A percentile compares a stretch with the other conserved stretches of the same genome.
phyloP scores from a whole-genome alignment of 345 rosid species.

The Acer saccharum region DNA sequence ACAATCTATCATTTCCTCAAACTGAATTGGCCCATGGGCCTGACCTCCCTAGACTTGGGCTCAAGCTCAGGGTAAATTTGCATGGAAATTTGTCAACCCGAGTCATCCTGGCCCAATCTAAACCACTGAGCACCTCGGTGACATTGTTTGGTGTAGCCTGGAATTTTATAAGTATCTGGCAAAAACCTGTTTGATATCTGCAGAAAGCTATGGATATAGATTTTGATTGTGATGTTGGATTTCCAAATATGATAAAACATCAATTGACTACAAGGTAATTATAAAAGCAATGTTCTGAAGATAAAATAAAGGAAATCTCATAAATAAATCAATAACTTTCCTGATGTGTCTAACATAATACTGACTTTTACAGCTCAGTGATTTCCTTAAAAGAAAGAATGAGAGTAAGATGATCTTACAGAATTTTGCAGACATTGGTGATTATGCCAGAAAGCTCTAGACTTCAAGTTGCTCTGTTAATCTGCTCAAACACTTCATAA shows the following conservation, averaged over 20 bases:
- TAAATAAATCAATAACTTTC: not conserved
- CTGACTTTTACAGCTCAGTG: not conserved
- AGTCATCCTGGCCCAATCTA: not conserved
- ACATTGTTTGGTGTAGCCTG: not conserved
- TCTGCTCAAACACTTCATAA: conserved; percentile 9
- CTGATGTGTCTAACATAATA: not conserved
- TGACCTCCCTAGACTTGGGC: not conserved
- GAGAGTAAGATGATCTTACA: not conserved
- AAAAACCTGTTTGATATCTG: not conserved
- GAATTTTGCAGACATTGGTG: not conserved
- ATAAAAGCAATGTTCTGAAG: not conserved
- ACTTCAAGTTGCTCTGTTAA: not conserved
- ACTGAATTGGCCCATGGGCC: not conserved
- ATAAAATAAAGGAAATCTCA: not conserved
- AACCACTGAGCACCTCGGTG: not conserved
- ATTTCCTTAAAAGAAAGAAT: not conserved
- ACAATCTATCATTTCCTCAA: too few relatives aligned
- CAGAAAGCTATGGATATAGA: not conserved
- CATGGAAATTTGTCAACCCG: not conserved
- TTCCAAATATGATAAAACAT: not conserved
- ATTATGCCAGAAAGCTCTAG: not conserved
- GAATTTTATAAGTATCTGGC: not conserved
- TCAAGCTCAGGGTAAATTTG: not conserved
- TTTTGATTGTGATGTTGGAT: not conserved
- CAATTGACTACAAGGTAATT: not conserved